Evolutionary conservation across 371 early-diverging fungal genomes (phyloP), one percentile per base, ranked within the genome.

Genomic region (Mortierella polycephala): DNA sequence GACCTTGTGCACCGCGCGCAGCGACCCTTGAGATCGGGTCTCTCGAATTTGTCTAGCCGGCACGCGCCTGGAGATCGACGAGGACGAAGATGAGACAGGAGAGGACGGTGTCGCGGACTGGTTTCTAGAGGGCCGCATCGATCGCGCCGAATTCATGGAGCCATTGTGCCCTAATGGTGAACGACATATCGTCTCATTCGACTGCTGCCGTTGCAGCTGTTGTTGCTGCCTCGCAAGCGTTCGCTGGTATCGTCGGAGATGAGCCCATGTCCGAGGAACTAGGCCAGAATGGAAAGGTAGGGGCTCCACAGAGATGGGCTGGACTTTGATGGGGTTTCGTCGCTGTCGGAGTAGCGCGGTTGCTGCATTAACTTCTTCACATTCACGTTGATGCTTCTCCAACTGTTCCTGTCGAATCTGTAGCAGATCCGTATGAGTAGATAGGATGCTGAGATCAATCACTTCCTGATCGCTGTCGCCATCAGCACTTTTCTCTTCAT

Each of bases 281-380:
- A 77, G 62, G 12, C 72, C 79, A 11, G 60, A 37, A 58, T 72
- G 73, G 41, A 77, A 77, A 7, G 79, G 72, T 16, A 77, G 41
- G 0, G 79, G 79, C 47, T 77, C 79, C 0, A 77, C 40, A 12
- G 79, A 77, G 11, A 77, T 51, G 0, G 79, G 79, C 20, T 77
- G 79, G 7, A 77, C 69, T 40, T 62, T 77, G 65, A 50, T 54
- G 6, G 79, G 79, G 16, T 77, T 77, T 5, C 73, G 64, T 10
- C 63, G 41, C 6, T 40, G 59, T 37, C 5, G 14, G 21, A 23
- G 7, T 39, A 16, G 6, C 14, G 21, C 5, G 12, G 12, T 39
- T 12, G 23, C 30, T 9, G 18, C 59, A 5, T 2, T 13, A 6
- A 52, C 21, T 52, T 55, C 57, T n/a, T 63, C 64, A 0, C 50